A percentile compares a stretch with the other conserved stretches of the same genome.
Conservation (phyloP, 2,329 filamentous ascomycete species). For the Paecilomyces sp. region DNA sequence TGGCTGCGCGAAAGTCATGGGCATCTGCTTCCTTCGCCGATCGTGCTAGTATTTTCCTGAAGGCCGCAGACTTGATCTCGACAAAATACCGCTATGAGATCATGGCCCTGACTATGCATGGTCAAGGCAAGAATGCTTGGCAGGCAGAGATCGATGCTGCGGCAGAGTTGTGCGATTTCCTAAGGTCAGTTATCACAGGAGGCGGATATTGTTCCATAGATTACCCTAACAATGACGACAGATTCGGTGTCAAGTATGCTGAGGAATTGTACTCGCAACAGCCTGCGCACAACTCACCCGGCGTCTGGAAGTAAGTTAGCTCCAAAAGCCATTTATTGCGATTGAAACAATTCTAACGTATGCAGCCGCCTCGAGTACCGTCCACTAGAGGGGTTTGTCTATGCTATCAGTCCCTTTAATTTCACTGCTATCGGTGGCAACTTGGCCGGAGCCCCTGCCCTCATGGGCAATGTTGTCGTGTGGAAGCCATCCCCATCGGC, state of each 20-base stretch:
- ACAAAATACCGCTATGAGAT: constrained; percentile 95
- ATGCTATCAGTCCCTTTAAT: constrained; percentile 90
- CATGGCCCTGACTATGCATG: constrained; percentile 92
- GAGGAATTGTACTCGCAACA: constrained; percentile 86
- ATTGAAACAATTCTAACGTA: not conserved
- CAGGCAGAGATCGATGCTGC: constrained; percentile 98
- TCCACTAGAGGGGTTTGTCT: constrained; percentile 88
- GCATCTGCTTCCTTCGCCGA: constrained; percentile 81
- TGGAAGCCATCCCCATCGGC: constrained; percentile 92
- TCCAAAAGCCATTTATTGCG: not conserved
- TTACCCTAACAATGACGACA: constrained; percentile 7
- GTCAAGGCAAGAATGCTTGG: constrained; percentile 97
- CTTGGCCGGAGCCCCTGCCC: constrained; percentile 69
- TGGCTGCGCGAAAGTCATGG: constrained; percentile 82
- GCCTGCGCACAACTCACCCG: constrained; percentile 72
- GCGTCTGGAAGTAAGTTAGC: constrained; percentile 67
- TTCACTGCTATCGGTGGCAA: constrained; percentile 93
- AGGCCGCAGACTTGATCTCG: constrained; percentile 84
- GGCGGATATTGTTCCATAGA: not conserved
- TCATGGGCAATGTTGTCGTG: constrained; percentile 89
- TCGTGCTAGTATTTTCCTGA: constrained; percentile 87
- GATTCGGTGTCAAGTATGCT: constrained; percentile 87
- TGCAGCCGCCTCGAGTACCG: constrained; percentile 69
- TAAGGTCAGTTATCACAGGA: constrained; percentile 45
- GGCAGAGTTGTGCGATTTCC: constrained; percentile 85